These are phyloP conservation scores for Pyracantha coccinea DNA, from an alignment of 331 rosid species.

Conservation along the genomic window DNA sequence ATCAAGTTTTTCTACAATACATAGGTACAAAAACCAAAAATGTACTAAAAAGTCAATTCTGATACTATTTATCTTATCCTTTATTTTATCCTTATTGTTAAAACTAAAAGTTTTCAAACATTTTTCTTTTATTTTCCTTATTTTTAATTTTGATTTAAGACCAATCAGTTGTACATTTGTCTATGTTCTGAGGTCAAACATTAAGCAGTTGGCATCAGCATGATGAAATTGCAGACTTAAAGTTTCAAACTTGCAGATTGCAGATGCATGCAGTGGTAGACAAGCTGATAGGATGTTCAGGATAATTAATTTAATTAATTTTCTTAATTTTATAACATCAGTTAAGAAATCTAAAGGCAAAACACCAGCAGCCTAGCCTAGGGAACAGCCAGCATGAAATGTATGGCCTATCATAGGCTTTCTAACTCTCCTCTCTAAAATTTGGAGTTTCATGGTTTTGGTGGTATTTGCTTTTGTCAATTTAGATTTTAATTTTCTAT, in stretches of 20 bases:
- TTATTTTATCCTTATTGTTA: too few species aligned
- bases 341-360: not conserved
- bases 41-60: too few species aligned
- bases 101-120: too few species aligned
- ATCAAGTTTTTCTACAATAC: too few species aligned
- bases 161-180: not conserved
- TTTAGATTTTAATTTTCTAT: not conserved
- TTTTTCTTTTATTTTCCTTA: too few species aligned
- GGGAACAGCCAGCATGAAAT: not conserved
- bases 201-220: not conserved
- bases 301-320: not conserved
- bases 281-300: not conserved
- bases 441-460: constrained; percentile 7
- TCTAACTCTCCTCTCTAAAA: not conserved
- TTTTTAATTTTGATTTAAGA: not conserved
- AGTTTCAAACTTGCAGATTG: constrained; percentile 8
- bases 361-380: not conserved
- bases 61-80: too few species aligned
- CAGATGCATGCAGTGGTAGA: not conserved
- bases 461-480: not conserved
- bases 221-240: not conserved
- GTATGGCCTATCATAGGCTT: not conserved
- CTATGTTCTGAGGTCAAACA: constrained; percentile 11
- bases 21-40: too few species aligned
- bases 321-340: not conserved